Evolutionary conservation across 208 protist genomes (phyloP), one percentile per base, ranked within the genome.

Genomic region (Crithidia sp.): DNA sequence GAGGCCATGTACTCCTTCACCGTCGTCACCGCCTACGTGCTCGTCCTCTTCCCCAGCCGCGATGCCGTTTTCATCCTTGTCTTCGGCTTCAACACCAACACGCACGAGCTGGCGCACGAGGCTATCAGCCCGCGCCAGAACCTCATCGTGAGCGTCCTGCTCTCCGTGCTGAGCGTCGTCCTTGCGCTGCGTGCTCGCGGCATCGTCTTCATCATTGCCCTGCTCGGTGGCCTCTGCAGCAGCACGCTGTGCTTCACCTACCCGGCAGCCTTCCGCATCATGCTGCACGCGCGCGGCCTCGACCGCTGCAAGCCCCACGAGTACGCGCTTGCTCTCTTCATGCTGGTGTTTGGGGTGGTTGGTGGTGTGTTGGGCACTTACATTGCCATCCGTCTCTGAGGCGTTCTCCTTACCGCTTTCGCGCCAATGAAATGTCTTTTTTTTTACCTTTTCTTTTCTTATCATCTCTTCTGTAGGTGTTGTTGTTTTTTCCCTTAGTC

Each of bases 1-100:
- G 90, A 94, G 65, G 49, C 71, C 8, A n/a, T 89, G 16, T 94
- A 92, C 65, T 76, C 81, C 8, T 79, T 92, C 50, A 88, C 89
- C 10, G 85, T 92, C 19, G 83, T 82, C 57, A 74, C 87, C 9
- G 89, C 89, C 5, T 94, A 90, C 73, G 85, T 89, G 16, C 61
- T 94, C 19, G 67, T 94, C 68, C 74, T 94, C 44, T 90, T 94
- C 61, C 89, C 89, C 37, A 85, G 87, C 58, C 86, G 89, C 10
- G 89, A 94, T 58, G 85, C 85, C 45, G 75, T 94, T 50, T 92
- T 94, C 63, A 90, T 94, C 49, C 67, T 91, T n/a, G 80, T 86
- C 77, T 94, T 89, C 64, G 89, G 89, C 61, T 91, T 83, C 72
- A 91, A 84, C 76, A 72, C 79, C 10, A 82, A 87, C 59, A 73